Percentiles rank a stretch among this genome's conserved stretches.
phyloP scores from a whole-genome alignment of 352 stramenopile genomes.

The Phytopythium kandeliae region DNA sequence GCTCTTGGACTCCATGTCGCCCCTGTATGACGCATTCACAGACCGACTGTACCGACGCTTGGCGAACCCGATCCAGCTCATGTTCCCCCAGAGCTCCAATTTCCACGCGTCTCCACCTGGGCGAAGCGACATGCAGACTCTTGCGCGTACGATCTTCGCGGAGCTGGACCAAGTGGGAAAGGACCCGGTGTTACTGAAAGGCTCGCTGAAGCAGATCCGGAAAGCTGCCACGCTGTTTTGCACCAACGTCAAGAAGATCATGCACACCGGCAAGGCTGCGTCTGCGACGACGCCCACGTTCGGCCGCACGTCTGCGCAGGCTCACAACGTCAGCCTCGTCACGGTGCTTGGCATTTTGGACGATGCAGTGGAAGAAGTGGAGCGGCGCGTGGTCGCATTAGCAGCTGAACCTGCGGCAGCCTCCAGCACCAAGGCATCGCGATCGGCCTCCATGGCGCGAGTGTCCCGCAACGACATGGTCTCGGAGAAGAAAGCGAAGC shows the following conservation, averaged over 20 bases:
- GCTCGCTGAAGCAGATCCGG: slow-evolving; percentile 50
- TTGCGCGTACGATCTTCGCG: slow-evolving; percentile 63
- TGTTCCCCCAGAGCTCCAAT: slow-evolving; percentile 81
- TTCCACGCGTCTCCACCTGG: slow-evolving; percentile 80
- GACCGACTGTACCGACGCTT: slow-evolving; percentile 56
- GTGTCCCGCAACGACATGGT: slow-evolving; percentile 4
- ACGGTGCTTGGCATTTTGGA: slow-evolving; percentile 60
- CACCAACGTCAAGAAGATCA: slow-evolving; percentile 64
- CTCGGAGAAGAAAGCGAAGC: slow-evolving; percentile 36
- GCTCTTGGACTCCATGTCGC: slow-evolving; percentile 63
- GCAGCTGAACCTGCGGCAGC: slow-evolving; percentile 6
- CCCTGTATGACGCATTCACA: slow-evolving; percentile 66
- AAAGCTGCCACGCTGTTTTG: slow-evolving; percentile 68
- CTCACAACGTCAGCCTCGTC: slow-evolving; percentile 78
- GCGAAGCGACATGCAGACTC: slow-evolving; percentile 77
- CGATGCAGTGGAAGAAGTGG: slow-evolving; percentile 53
- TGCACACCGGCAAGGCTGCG: slow-evolving; percentile 53
- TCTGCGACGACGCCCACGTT: slow-evolving; percentile 39
- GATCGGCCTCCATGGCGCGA: not conserved
- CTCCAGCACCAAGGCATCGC: not conserved
- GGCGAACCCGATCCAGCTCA: slow-evolving; percentile 77
- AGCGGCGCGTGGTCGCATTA: slow-evolving; percentile 25
- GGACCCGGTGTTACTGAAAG: slow-evolving; percentile 52
- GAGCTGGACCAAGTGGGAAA: slow-evolving; percentile 63
- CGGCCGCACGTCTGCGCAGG: slow-evolving; percentile 55